Base-by-base conservation (phyloP, 441 rosid genomes). In the Croton setiger region DNA sequence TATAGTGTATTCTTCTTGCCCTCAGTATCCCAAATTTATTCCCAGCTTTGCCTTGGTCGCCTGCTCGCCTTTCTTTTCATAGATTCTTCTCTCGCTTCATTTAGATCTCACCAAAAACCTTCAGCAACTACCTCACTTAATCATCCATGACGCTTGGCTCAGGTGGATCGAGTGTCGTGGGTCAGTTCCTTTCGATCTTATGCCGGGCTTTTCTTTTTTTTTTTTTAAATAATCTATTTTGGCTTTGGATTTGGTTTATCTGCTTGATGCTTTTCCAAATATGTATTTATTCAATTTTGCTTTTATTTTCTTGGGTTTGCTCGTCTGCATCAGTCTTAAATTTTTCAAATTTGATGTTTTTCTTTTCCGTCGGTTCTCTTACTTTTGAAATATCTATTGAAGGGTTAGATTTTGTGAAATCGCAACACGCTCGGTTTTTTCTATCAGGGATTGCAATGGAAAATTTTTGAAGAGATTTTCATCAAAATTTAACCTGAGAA, bases 151-250 rank as follows among this genome's bases (percentile, higher is more conserved):
- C 97, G 85, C 94, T 93, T 76, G 94, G 97, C 84, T 91, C 98
- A 49, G 98, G 91, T 80, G 98, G 94, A 93, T 93, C 98, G 54
- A 85, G 97, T 79, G 96, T 91, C 78, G 98, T 93, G 66, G 98
- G 98, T 91, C 45, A 80, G 85, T 69, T 69, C 39, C 58, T 61
- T 39, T 39, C 60, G 8, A 41, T 59, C 72, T 14, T 56, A 37
- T 57, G 11, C 15, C 33, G 18, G 17, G 8, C 39, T 20, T 37
- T 51, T 21, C 7, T 36, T 1, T 54, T 58, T 49, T 64, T 39
- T 62, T 52, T 44, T 69, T 62, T 59, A n/a, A 65, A 60, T 17
- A 41, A 60, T 57, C 39, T 37, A 44, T 66, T 44, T 6, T 59
- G 67, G 69, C 35, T 69, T 68, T 59, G 27, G 31, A 9, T 52